Evolutionary conservation across 306 rosid species (phyloP), one percentile per base, ranked within the genome.

Genomic region (Dalbergia cultrata): DNA sequence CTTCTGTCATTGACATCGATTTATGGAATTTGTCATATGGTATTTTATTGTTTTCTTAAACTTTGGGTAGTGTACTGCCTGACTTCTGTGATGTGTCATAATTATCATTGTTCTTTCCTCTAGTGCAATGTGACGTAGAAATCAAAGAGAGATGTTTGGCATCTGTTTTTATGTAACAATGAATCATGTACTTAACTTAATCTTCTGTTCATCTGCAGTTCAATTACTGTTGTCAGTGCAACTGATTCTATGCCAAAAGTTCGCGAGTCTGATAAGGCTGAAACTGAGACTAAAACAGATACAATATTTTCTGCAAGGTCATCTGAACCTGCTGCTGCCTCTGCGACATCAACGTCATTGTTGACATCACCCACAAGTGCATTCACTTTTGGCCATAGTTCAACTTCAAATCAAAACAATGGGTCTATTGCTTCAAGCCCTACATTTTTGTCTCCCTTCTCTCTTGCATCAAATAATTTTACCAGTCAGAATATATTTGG

Each of bases 361-460:
- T 19, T 80, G 50, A 59, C 87, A 35, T 50, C 88, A 43, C 78
- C 88, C 56, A 53, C 77, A 43, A 73, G 87, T 53, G 67, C 78
- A 72, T 85, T 80, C 67, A 54, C 83, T 56, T 76, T 87, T 65
- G 78, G 84, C 45, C 70, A 44, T 64, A 87, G 75, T 85, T 84
- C 86, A 56, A 86, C 70, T 84, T 84, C 86, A 56, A 79, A 68
- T 80, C 83, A 83, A 41, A 92, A 63, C 67, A 89, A 80, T 57
- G 96, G 93, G 33, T 77, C 88, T 75, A 41, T 73, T 81, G 76
- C 87, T 83, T 68, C 88, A 26, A 79, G 58, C 78, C 72, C 90
- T 66, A 73, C 81, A 67, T 73, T 80, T 64, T 67, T 90, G 69
- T 47, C 82, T 54, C 68, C 90, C 14, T 21, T 69, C 72, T 43